Conservation (phyloP, 495 filamentous ascomycete genomes). For the Lentithecium fluviatile region DNA sequence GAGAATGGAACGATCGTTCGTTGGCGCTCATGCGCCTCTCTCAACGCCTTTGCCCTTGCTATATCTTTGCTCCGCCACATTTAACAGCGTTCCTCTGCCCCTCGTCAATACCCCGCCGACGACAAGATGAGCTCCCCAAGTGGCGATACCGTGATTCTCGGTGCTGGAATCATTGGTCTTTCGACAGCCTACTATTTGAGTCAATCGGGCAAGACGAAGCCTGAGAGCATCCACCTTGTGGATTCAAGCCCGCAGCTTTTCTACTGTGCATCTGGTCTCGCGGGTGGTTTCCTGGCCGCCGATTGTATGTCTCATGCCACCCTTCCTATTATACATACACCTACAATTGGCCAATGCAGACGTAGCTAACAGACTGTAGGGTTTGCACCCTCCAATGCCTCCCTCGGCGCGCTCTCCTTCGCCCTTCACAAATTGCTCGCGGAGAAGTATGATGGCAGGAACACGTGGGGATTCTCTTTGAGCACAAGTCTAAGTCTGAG, state of each 20-base stretch:
- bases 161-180: constrained; percentile 74
- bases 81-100: neutral
- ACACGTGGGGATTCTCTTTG: constrained; percentile 67
- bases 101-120: constrained; percentile 20
- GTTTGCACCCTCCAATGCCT: constrained; percentile 49
- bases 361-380: constrained; percentile 28
- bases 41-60: no score
- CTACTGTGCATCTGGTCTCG: constrained; percentile 68
- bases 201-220: constrained; percentile 48
- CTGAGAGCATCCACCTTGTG: constrained; percentile 64
- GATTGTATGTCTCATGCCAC: constrained; percentile 52
- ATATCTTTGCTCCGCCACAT: no score
- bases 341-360: neutral
- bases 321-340: neutral
- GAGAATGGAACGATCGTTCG: neutral
- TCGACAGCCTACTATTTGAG: constrained; percentile 78
- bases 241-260: constrained; percentile 66
- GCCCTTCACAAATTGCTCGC: constrained; percentile 62
- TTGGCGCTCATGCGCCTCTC: no score
- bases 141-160: constrained; percentile 65
- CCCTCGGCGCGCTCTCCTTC: constrained; percentile 67
- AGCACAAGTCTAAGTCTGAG: constrained; percentile 60
- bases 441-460: constrained; percentile 55
- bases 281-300: constrained; percentile 70
- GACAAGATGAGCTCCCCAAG: constrained; percentile 7